Base-by-base conservation (phyloP, 441 rosid species). In the Hura crepitans region DNA sequence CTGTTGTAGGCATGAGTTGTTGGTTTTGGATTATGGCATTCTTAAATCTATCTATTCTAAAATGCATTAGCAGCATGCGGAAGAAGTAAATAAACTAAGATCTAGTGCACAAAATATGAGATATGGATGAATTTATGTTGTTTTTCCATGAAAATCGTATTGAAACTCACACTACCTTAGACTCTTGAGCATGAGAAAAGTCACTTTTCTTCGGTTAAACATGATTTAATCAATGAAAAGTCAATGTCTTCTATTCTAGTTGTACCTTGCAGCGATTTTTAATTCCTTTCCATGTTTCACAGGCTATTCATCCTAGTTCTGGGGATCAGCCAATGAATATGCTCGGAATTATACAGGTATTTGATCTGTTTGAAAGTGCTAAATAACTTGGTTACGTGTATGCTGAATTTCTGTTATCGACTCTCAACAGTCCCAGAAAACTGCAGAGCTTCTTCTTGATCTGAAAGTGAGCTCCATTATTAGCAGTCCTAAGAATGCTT, bases 361-460 rank as follows among this genome's bases (percentile, higher is more conserved):
- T 64, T 49, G 39, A 60, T 49, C 68, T 28, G 18, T 43, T 55
- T 39, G 27, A 51, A 35, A 69, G 39, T 69, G 17, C 61, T 54
- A 33, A 28, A 30, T 64, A 12, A 33, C 37, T 33, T 11, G 39
- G 31, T 75, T 53, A 43, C 8, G n/a, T 8, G 17, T 76, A 43
- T 66, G 27, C 72, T 70, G 73, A 75, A 35, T 50, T 68, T 68
- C 64, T 58, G 73, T 73, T 59, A 46, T 61, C 75, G 63, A 42
- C 51, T 10, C 28, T 81, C 74, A 51, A 79, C 86, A 93, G 96
- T 79, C 96, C 73, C 98, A 91, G 85, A 93, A 93, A 85, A 85
- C 82, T 67, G 94, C 96, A n/a, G 98, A 93, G 85, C 81, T 91
- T 63, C 88, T 93, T 78, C 98, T 91, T 75, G 97, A 93, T 85